These are phyloP conservation scores for Yamadazyma nakazawae DNA, from an alignment of 805 yeast genomes.

Conservation along the genomic window DNA sequence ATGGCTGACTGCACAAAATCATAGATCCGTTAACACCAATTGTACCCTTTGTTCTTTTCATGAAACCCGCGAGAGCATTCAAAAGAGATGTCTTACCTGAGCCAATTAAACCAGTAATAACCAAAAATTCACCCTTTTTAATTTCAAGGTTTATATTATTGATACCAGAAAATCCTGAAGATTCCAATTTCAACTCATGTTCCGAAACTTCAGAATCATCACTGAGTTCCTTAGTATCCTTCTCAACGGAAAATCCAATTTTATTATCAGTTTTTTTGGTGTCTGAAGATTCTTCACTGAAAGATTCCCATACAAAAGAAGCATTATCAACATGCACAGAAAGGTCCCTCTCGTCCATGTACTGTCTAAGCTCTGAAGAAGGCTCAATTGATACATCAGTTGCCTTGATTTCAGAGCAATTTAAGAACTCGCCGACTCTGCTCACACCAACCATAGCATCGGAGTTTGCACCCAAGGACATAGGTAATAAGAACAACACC, in stretches of 20 bases:
- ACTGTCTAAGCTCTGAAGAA: not conserved
- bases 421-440: constrained; percentile 53
- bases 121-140: constrained; percentile 31
- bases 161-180: constrained; percentile 23
- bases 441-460: constrained; percentile 63
- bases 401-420: constrained; percentile 38
- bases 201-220: not conserved
- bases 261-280: not conserved
- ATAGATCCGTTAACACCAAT: constrained; percentile 26
- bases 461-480: constrained; percentile 61
- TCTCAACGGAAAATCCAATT: not conserved
- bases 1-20: constrained; percentile 28
- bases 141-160: constrained; percentile 21
- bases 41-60: constrained; percentile 28
- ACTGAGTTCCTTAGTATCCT: not conserved
- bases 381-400: constrained; percentile 12
- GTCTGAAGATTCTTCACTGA: constrained; percentile 12
- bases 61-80: constrained; percentile 34
- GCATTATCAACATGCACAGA: constrained; percentile 24
- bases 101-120: constrained; percentile 33
- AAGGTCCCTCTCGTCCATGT: constrained; percentile 22
- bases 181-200: not conserved
- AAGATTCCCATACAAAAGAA: constrained; percentile 27
- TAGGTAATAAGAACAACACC: constrained; percentile 65
- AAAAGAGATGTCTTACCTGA: constrained; percentile 36